Evolutionary conservation across 148 eudicot genomes (phyloP).

Genomic region (Beta vulgaris): DNA sequence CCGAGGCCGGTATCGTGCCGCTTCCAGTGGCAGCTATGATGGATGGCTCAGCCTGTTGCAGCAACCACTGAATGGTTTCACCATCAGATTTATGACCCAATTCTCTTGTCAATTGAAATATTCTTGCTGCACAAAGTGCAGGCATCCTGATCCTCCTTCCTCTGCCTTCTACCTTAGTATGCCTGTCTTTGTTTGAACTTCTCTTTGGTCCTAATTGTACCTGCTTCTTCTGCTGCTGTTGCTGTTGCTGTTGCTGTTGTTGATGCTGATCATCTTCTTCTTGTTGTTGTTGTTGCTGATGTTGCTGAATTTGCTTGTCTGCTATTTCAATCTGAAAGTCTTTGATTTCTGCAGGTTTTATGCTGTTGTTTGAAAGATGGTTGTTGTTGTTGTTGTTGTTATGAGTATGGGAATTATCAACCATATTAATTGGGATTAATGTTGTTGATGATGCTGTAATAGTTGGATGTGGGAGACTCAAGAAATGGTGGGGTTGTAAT

Average conservation of each 20-base stretch:
- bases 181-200: conserved; percentile 67
- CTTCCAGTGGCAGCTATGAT: conserved; percentile 73
- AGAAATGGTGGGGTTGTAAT: conserved; percentile 36
- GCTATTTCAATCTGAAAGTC: conserved; percentile 43
- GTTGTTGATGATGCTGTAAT: conserved; percentile 24
- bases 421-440: conserved; percentile 35
- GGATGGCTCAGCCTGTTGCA: conserved; percentile 67
- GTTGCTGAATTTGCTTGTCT: conserved; percentile 37
- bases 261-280: conserved; percentile 5
- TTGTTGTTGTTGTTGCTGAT: neutral
- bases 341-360: conserved; percentile 40
- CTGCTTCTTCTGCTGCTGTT: conserved; percentile 9
- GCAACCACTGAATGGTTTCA: conserved; percentile 77
- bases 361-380: conserved; percentile 20
- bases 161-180: conserved; percentile 80
- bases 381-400: conserved; percentile 15
- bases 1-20: conserved; percentile 69
- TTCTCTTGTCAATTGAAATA: conserved; percentile 74
- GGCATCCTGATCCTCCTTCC: conserved; percentile 81
- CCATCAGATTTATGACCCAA: conserved; percentile 80
- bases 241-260: neutral
- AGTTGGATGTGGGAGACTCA: conserved; percentile 29
- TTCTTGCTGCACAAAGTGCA: conserved; percentile 71
- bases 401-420: conserved; percentile 25
- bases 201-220: conserved; percentile 53